Base-by-base conservation (phyloP, 192 early-diverging fungal species). In the Linnemannia schmuckeri region DNA sequence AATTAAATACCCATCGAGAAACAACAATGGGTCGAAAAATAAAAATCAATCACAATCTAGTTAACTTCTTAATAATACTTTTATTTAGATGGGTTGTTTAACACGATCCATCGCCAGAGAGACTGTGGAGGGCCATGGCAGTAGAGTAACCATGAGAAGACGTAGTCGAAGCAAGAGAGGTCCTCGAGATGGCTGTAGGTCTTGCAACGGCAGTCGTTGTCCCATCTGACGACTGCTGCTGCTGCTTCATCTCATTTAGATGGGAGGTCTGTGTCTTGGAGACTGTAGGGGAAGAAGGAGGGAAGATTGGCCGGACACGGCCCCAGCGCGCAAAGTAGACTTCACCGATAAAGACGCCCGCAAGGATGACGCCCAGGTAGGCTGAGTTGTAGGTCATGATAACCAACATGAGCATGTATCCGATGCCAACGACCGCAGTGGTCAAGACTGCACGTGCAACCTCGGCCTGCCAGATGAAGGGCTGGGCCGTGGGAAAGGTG, bases 331-430 rank as follows among this genome's bases (percentile, higher is more conserved):
- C 91, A 82, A 92, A 92, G 10, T 85, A 83, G 47, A 92, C 77
- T 61, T 92, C 91, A 27, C 91, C 91, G 0, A 92, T 83, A 87
- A 92, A 92, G 33, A 90, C 77, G 13, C 91, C 91, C 9, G 49
- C 74, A 15, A 92, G 76, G 68, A 92, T 88, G 35, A 82, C 83
- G 38, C 87, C 82, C 68, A 92, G 85, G 70, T 90, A 92, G 37
- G 88, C 91, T 7, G 88, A 89, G 74, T 92, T 92, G 35, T 88
- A 88, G 13, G 90, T 92, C 91, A 92, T 92, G 44, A 92, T 87
- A 1, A 89, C 88, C 55, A 92, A 76, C 91, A 92, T 92, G 54
- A 92, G 86, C 75, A 92, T 74, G 44, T 92, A 91, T 33, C 89
- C 88, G 27, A 91, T 46, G 0, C 85, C 89, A 9, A 88, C 49